These are phyloP conservation scores for Tetradesmus obliquus DNA, from an alignment of 139 green algal genomes.

Conservation along the genomic window DNA sequence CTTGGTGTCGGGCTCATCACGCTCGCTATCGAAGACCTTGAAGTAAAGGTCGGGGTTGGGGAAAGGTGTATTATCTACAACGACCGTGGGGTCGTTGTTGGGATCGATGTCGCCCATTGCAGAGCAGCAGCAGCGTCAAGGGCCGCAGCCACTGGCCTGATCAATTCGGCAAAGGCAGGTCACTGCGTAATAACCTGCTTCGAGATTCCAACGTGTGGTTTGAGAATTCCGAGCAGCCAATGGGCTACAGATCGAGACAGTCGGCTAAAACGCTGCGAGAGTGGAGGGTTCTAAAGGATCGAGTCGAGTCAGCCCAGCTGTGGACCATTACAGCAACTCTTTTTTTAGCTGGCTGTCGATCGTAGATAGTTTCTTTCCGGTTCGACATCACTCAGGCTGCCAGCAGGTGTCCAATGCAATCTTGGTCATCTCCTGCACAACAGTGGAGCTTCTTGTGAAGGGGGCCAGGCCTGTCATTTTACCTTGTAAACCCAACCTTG, in stretches of 20 bases:
- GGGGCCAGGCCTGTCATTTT: no score
- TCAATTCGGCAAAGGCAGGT: not conserved
- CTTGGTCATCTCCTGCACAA: no score
- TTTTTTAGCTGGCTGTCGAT: no score
- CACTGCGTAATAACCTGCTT: not conserved
- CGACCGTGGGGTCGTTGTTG: conserved; percentile 39
- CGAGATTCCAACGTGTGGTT: not conserved
- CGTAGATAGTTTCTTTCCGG: no score
- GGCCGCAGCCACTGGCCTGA: conserved; percentile 4
- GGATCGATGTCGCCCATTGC: conserved; percentile 43
- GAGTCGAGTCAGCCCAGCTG: not conserved
- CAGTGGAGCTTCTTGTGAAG: no score
- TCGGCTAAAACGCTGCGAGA: not conserved
- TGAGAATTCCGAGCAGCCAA: not conserved
- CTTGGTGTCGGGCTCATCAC: conserved; percentile 67
- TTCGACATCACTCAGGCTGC: no score
- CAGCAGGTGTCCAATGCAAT: no score
- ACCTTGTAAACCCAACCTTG: no score
- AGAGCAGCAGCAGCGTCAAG: conserved; percentile 5
- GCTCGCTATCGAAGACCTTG: conserved; percentile 67
- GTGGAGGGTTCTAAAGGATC: not conserved
- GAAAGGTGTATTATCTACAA: conserved; percentile 53
- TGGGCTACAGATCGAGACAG: not conserved
- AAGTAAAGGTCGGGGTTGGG: conserved; percentile 67
- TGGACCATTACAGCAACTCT: not conserved